phyloP scores from a whole-genome alignment of 1,284 basidiomycete genomes.

The Cryptococcus floricola region DNA sequence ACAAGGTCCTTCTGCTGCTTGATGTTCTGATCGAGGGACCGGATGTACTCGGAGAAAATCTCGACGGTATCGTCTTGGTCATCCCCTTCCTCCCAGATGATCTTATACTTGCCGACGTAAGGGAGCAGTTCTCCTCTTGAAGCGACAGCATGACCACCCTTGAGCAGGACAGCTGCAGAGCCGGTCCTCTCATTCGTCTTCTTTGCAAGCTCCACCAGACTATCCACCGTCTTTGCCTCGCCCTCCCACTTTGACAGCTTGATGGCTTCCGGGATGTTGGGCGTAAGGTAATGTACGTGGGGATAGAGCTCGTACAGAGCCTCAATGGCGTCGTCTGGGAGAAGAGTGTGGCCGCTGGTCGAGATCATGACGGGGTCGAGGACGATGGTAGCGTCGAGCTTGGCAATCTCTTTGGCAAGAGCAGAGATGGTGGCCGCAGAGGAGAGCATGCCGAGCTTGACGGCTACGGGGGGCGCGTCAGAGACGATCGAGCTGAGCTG shows the following conservation, averaged over 20 bases:
- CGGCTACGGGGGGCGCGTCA: conserved; percentile 68
- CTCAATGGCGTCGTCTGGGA: conserved; percentile 64
- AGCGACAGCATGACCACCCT: conserved; percentile 75
- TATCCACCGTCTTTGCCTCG: conserved; percentile 54
- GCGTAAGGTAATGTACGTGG: conserved; percentile 71
- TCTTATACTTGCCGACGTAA: conserved; percentile 9
- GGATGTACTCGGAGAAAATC: conserved; percentile 22
- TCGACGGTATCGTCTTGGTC: conserved; percentile 25
- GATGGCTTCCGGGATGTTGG: conserved; percentile 79
- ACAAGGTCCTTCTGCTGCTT: conserved; percentile 53
- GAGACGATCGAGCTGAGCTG: conserved; percentile 65
- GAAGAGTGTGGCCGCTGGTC: conserved; percentile 79
- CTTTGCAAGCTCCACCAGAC: conserved; percentile 63
- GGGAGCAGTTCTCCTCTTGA: conserved; percentile 52
- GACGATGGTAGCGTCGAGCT: conserved; percentile 55
- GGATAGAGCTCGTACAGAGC: conserved; percentile 69
- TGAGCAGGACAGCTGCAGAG: conserved; percentile 65
- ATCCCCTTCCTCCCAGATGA: conserved; percentile 25
- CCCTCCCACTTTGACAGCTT: conserved; percentile 45
- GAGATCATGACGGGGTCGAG: conserved; percentile 91
- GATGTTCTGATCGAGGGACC: conserved; percentile 1
- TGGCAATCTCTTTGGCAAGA: conserved; percentile 40
- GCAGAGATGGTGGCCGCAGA: conserved; percentile 47
- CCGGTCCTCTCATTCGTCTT: conserved; percentile 57
- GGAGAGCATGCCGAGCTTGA: conserved; percentile 90